Percentiles rank a stretch among this genome's conserved stretches.
phyloP scores from a whole-genome alignment of 75 land plant genomes.

The Chamaecyparis obtusa region DNA sequence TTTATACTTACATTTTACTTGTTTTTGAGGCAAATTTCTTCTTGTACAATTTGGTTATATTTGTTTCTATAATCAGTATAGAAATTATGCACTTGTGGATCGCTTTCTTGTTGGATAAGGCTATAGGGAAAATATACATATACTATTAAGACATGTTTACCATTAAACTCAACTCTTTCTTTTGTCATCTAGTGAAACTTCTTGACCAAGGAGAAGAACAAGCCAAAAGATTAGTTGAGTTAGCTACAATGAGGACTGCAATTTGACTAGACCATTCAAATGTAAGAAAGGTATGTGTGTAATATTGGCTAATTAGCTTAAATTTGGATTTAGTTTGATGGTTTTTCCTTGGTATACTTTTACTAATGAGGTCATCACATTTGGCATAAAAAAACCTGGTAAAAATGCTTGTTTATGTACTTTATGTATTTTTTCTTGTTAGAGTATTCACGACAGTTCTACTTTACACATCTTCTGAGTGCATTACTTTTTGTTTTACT shows the following conservation, averaged over 20 bases:
- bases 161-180: background rate
- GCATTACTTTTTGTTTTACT: background rate
- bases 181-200: constrained; percentile 25
- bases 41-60: background rate
- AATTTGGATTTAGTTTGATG: background rate
- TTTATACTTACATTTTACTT: background rate
- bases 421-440: background rate
- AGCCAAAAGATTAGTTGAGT: constrained; percentile 25
- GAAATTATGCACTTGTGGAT: background rate
- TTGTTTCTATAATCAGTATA: background rate
- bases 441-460: background rate
- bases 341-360: background rate
- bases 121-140: too few species aligned
- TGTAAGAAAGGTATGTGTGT: constrained; percentile 35
- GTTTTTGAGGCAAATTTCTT: background rate
- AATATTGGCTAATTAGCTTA: background rate
- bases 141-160: background rate
- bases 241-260: constrained; percentile 20
- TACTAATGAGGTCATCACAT: background rate
- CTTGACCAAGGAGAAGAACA: constrained; percentile 53
- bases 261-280: constrained; percentile 52
- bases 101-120: background rate
- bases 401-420: background rate
- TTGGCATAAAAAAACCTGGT: background rate
- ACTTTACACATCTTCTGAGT: background rate